Conservation (phyloP, 2,329 filamentous ascomycete genomes). For the Teratosphaeria destructans region DNA sequence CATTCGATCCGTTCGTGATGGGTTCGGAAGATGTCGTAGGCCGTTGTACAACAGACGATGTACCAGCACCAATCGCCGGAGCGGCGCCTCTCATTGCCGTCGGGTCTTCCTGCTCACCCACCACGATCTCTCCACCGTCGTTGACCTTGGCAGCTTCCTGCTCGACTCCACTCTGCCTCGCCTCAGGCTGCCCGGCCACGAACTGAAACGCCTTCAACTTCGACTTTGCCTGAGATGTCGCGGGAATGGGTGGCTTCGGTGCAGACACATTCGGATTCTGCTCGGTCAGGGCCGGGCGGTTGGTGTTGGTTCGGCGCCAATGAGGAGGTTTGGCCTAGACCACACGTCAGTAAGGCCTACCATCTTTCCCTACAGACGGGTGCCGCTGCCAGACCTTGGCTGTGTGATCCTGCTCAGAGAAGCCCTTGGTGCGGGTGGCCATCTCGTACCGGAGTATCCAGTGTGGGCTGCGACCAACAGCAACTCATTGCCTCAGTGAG, state of each 20-base stretch:
- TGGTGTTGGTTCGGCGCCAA: conserved; percentile 14
- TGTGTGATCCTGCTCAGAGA: conserved; percentile 39
- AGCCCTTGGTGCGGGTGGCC: conserved; percentile 36
- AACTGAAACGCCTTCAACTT: conserved; percentile 49
- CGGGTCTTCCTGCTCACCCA: conserved; percentile 11
- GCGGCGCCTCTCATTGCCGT: background rate
- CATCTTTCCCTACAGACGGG: background rate
- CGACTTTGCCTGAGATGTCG: conserved; percentile 42
- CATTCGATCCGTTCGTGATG: conserved; percentile 7
- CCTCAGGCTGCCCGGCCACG: conserved; percentile 26
- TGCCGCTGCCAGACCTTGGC: conserved; percentile 26
- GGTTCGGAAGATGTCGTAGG: conserved; percentile 1
- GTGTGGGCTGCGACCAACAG: background rate
- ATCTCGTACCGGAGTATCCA: conserved; percentile 5
- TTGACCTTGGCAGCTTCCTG: conserved; percentile 1
- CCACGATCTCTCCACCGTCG: conserved; percentile 33
- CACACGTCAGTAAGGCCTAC: background rate
- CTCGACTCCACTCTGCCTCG: background rate
- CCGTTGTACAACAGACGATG: conserved; percentile 3
- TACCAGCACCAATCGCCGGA: background rate
- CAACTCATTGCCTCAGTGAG: background rate
- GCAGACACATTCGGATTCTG: conserved; percentile 16
- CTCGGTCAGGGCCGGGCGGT: conserved; percentile 12
- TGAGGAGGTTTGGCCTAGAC: conserved; percentile 12
- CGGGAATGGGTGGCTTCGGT: conserved; percentile 34